Evolutionary conservation across 1,284 basidiomycete genomes (phyloP), one percentile per base, ranked within the genome.

Genomic region (Volvariella surrecta): DNA sequence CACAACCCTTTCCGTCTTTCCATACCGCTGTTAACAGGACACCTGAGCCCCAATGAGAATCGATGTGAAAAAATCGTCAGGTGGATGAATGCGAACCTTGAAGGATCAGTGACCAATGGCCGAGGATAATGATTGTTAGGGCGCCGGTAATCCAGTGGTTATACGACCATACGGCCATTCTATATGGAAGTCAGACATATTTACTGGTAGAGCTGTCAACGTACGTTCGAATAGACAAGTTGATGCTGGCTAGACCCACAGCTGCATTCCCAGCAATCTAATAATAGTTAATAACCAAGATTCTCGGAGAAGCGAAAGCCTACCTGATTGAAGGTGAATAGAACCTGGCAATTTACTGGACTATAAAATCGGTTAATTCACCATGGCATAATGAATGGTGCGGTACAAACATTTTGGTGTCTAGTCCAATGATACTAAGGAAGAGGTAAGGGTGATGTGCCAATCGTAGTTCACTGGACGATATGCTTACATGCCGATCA

Each of bases 221-320:
- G 52, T 52, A 82, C 80, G 85, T 85, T 51, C 84, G 71, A 42
- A 88, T 70, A 9, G 82, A 82, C n/a, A 88, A 67, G 55, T 86
- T 87, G 52, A 87, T 78, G 53, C 82, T 85, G 1, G 84, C 82
- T 1, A 87, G 59, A 1, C 83, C 84, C 30, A 84, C 71, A 1
- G 82, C 67, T 4, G 77, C 70, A 59, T 84, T 79, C 4, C 84
- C 83, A 38, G 76, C 61, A 16, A 72, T 45, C 58, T 59, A 39
- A 24, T n/a, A 4, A 48, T 30, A 11, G 22, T 21, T 0, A 16
- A 20, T 15, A 13, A 19, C 28, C 16, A 42, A 42, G 10, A 37
- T 4, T 45, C 24, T 32, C 17, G 15, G 22, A 22, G 15, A 17
- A n/a, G n/a, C n/a, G 21, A 37, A 32, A 39, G 7, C 50, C 40